Evolutionary conservation across 148 eudicot species (phyloP).

Genomic region (Cornus controversa): DNA sequence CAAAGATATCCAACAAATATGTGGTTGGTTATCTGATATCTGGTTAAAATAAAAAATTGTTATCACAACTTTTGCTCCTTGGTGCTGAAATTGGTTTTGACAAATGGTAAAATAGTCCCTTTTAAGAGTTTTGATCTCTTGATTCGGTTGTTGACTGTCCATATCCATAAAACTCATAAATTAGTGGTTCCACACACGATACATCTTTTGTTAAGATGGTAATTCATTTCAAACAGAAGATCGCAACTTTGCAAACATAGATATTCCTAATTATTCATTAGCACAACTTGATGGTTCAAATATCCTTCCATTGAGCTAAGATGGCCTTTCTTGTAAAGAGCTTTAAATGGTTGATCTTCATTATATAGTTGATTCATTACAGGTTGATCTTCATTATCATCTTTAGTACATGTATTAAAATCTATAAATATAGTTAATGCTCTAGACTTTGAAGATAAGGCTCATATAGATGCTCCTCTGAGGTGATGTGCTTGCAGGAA

Average conservation of each 20-base stretch:
- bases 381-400: not conserved
- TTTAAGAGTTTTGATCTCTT: not conserved
- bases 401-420: not conserved
- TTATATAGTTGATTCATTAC: not conserved
- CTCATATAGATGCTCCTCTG: not conserved
- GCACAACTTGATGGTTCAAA: too few species aligned
- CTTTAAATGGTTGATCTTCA: not conserved
- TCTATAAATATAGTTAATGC: not conserved
- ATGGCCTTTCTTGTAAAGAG: not conserved
- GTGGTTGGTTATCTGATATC: not conserved
- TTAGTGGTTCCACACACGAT: not conserved
- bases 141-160: not conserved
- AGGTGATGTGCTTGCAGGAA: not conserved
- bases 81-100: not conserved
- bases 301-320: too few species aligned
- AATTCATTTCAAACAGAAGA: not conserved
- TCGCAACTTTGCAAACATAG: not conserved
- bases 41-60: not conserved
- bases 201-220: not conserved
- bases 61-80: not conserved
- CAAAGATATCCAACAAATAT: not conserved
- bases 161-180: not conserved
- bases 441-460: not conserved
- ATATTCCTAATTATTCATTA: not conserved
- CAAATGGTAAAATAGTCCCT: not conserved